Percentiles rank a stretch among this genome's conserved stretches.
Evolutionary conservation across 2,329 filamentous ascomycete species (phyloP).

Genomic region (Didymella glomerata): DNA sequence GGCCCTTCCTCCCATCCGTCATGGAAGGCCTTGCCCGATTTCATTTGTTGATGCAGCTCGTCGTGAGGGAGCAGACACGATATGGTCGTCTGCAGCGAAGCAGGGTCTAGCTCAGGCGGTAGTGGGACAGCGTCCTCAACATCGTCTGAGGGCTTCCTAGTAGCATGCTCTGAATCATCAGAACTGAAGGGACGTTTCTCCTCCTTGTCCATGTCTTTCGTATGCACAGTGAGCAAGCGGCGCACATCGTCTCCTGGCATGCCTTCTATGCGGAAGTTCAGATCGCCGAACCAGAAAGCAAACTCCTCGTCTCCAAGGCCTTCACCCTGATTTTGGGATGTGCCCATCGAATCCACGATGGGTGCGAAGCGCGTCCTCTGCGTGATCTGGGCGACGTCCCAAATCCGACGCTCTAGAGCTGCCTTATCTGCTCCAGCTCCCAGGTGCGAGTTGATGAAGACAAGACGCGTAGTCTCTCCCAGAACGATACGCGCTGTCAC

Average conservation of each 20-base stretch:
- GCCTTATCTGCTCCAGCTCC: slow-evolving; percentile 83
- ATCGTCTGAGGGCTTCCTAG: slow-evolving; percentile 28
- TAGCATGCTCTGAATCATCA: slow-evolving; percentile 29
- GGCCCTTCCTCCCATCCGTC: slow-evolving; percentile 91
- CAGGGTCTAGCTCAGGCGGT: slow-evolving; percentile 71
- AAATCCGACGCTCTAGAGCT: slow-evolving; percentile 83
- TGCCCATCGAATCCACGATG: slow-evolving; percentile 70
- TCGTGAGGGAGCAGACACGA: slow-evolving; percentile 89
- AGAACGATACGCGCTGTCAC: slow-evolving; percentile 82
- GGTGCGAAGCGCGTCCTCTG: slow-evolving; percentile 80
- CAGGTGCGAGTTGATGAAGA: slow-evolving; percentile 92
- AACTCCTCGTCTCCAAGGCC: slow-evolving; percentile 90
- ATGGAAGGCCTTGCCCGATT: slow-evolving; percentile 79
- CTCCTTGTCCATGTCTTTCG: slow-evolving; percentile 68
- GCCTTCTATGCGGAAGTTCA: slow-evolving; percentile 91
- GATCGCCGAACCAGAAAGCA: slow-evolving; percentile 93
- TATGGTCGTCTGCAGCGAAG: slow-evolving; percentile 87
- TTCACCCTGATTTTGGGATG: slow-evolving; percentile 66
- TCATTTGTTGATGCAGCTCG: slow-evolving; percentile 79
- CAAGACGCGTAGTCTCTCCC: slow-evolving; percentile 86
- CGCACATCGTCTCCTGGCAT: slow-evolving; percentile 91
- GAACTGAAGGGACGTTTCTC: slow-evolving; percentile 29
- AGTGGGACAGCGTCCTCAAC: slow-evolving; percentile 45
- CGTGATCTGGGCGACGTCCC: slow-evolving; percentile 84
- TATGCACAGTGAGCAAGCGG: slow-evolving; percentile 81